Conservation (phyloP, 2,329 filamentous ascomycete species). For the Penicillium corylophilum region DNA sequence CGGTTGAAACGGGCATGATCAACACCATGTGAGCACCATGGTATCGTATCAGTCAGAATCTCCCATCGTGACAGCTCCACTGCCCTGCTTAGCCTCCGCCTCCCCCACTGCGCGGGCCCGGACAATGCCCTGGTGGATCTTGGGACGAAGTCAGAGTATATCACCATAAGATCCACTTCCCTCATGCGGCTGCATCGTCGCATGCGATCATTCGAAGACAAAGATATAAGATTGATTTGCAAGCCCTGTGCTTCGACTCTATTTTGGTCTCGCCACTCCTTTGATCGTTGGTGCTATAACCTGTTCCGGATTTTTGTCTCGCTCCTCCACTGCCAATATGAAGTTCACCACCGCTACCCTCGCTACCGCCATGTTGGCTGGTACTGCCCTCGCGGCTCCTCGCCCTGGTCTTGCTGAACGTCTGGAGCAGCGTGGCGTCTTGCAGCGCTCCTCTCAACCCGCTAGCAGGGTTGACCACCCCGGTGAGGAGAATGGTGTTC, state of each 20-base stretch:
- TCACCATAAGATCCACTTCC: slow-evolving; percentile 15
- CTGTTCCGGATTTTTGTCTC: not conserved
- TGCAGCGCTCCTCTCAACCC: slow-evolving; percentile 28
- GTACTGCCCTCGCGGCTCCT: slow-evolving; percentile 29
- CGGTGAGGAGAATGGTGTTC: slow-evolving; percentile 9
- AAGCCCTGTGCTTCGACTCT: not conserved
- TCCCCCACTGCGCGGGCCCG: slow-evolving; percentile 4
- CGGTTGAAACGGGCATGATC: slow-evolving; percentile 11
- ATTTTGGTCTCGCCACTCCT: not conserved
- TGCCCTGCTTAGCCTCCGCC: not conserved
- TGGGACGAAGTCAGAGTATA: not conserved
- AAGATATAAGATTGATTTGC: slow-evolving; percentile 13
- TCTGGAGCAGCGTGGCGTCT: slow-evolving; percentile 26
- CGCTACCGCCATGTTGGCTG: slow-evolving; percentile 23
- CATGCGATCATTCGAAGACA: slow-evolving; percentile 13
- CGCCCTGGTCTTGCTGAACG: slow-evolving; percentile 29
- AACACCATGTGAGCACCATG: slow-evolving; percentile 1
- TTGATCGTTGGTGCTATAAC: not conserved
- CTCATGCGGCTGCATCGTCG: slow-evolving; percentile 20
- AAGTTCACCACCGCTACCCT: slow-evolving; percentile 26
- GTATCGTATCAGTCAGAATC: not conserved
- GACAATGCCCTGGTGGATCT: slow-evolving; percentile 2
- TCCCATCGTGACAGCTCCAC: not conserved
- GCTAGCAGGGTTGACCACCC: slow-evolving; percentile 11
- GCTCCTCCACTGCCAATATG: slow-evolving; percentile 23